Base-by-base conservation (phyloP, 2,329 filamentous ascomycete species). In the Diaporthe sp. region DNA sequence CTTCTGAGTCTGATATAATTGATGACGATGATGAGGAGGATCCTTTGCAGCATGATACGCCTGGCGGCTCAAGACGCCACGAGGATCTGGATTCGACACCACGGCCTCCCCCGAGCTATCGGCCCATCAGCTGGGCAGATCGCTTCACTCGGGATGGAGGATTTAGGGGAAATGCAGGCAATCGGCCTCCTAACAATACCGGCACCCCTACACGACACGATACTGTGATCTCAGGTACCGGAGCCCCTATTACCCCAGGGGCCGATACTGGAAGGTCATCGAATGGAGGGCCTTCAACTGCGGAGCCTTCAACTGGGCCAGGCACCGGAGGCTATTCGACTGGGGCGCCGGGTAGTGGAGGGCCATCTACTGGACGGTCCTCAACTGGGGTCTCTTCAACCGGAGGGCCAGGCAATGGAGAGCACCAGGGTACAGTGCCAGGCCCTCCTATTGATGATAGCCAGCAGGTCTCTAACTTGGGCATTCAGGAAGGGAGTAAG, bases 121-220 rank as follows among this genome's bases (percentile, higher is more conserved):
- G n/a, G 49, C 46, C 65, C 15, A 28, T 69, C 34, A 69, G 65
- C 22, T 69, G 65, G 65, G 65, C 65, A 19, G 65, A 69, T 42
- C 65, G 65, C 65, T 69, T 69, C 49, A 51, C 65, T 55, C 28
- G 28, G 17, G 13, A 28, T 51, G 65, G 65, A 31, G 34, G 46
- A 22, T 69, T 55, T 17, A n/a, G 15, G n/a, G n/a, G 46, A 55
- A 25, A 7, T 25, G 42, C 31, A 28, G n/a, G 22, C 37, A 28
- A 13, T 4, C 34, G 6, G 46, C 31, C 49, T 53, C 25, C 22
- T 19, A 9, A 53, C 17, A 22, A 19, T 25, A 28, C 22, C 10
- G 46, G 1, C 46, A 42, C 46, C 42, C 22, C 22, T 53, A 19
- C 19, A 53, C 22, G 15, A 25, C 10, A 25, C 7, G 8, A 10